Evolutionary conservation across 345 rosid species (phyloP).

Genomic region (Boechera stricta): DNA sequence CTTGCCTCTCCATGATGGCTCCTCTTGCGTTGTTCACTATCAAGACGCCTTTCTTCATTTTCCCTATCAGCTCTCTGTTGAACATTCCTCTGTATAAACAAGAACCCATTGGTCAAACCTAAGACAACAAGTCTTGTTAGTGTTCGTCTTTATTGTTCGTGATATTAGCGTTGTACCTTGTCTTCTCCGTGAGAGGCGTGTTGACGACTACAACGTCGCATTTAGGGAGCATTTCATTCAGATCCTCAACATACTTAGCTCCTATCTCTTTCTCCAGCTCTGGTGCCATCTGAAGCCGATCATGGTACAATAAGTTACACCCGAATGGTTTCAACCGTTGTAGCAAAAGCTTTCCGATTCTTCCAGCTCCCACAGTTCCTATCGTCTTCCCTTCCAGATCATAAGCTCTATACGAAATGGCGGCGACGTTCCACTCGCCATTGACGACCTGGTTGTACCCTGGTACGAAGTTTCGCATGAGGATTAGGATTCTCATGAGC

Average conservation of each 20-base stretch:
- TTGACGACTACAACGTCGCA: constrained; percentile 88
- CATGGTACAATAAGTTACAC: constrained; percentile 87
- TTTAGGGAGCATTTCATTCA: constrained; percentile 80
- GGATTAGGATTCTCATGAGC: constrained; percentile 93
- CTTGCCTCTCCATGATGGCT: constrained; percentile 90
- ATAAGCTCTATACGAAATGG: constrained; percentile 80
- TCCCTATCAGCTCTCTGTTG: constrained; percentile 73
- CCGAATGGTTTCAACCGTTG: constrained; percentile 91
- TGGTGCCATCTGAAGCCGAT: constrained; percentile 75
- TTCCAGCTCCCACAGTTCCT: constrained; percentile 91
- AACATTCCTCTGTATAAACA: constrained; percentile 68
- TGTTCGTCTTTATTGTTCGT: neutral
- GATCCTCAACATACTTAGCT: constrained; percentile 79
- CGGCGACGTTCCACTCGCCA: constrained; percentile 98
- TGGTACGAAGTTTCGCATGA: constrained; percentile 86
- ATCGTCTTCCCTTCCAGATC: constrained; percentile 97
- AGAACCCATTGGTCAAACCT: constrained; percentile 1
- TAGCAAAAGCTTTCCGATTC: constrained; percentile 86
- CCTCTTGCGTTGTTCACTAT: constrained; percentile 97
- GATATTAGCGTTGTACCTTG: constrained; percentile 49
- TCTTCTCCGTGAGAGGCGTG: constrained; percentile 88
- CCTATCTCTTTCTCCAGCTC: constrained; percentile 73
- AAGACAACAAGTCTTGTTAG: neutral
- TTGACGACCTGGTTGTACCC: constrained; percentile 78
- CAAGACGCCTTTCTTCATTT: constrained; percentile 86